A percentile compares a stretch with the other conserved stretches of the same genome.
These are phyloP conservation scores for Neonothopanus nambi DNA, from an alignment of 1,284 basidiomycete species.

Conservation along the genomic window DNA sequence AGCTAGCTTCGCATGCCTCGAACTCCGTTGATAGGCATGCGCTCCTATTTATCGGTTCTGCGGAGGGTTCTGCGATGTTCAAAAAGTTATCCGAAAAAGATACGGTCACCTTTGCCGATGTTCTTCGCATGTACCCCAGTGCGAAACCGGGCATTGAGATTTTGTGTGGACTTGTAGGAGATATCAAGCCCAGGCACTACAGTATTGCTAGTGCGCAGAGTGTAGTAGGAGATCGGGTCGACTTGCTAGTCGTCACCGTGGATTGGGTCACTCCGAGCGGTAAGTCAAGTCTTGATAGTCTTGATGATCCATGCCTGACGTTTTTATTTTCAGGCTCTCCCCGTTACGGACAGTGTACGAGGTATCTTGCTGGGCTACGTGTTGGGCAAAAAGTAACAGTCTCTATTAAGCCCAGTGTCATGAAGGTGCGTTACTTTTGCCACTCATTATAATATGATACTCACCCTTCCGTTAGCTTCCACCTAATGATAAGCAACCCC, in stretches of 20 bases:
- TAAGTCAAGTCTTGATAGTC: slow-evolving; percentile 33
- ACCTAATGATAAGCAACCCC: slow-evolving; percentile 80
- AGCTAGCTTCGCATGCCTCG: slow-evolving; percentile 80
- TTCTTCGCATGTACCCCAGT: slow-evolving; percentile 79
- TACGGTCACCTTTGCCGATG: slow-evolving; percentile 92
- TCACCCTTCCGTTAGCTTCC: slow-evolving; percentile 62
- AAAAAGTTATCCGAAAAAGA: slow-evolving; percentile 96
- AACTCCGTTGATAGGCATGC: slow-evolving; percentile 77
- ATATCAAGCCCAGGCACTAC: slow-evolving; percentile 98
- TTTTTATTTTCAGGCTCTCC: slow-evolving; percentile 53
- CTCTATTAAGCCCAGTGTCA: slow-evolving; percentile 97
- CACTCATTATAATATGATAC: background rate
- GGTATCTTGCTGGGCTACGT: slow-evolving; percentile 85
- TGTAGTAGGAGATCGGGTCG: slow-evolving; percentile 92
- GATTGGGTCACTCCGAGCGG: slow-evolving; percentile 90
- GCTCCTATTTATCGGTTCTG: slow-evolving; percentile 89
- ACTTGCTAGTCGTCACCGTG: slow-evolving; percentile 94
- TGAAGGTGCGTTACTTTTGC: slow-evolving; percentile 73
- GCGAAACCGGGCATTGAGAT: slow-evolving; percentile 81
- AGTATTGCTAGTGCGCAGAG: slow-evolving; percentile 96
- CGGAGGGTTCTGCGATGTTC: slow-evolving; percentile 91
- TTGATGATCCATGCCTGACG: slow-evolving; percentile 7
- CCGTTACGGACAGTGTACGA: slow-evolving; percentile 94
- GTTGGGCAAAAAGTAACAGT: slow-evolving; percentile 94
- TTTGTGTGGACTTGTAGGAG: slow-evolving; percentile 86